phyloP scores from a whole-genome alignment of 306 rosid genomes.

The Pyrus pyrifolia region DNA sequence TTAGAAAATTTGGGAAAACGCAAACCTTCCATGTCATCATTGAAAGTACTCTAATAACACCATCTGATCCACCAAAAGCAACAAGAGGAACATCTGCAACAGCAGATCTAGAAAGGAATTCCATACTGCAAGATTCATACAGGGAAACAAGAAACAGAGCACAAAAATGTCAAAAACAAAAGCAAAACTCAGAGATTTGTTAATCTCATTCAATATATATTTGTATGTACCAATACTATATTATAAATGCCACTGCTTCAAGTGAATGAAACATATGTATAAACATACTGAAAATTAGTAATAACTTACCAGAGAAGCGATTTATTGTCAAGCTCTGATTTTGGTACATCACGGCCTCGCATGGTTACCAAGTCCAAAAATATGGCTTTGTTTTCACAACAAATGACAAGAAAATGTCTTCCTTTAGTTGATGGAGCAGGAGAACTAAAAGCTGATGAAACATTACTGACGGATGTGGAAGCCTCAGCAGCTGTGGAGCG shows the following conservation, averaged over 20 bases:
- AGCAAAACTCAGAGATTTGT: background rate
- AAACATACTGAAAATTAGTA: conserved; percentile 4
- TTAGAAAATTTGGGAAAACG: conserved; percentile 21
- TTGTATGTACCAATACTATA: background rate
- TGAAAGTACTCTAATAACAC: conserved; percentile 94
- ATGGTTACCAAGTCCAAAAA: conserved; percentile 96
- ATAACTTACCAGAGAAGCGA: conserved; percentile 78
- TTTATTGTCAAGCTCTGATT: conserved; percentile 93
- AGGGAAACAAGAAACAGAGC: conserved; percentile 12
- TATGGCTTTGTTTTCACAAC: conserved; percentile 94
- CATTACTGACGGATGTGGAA: conserved; percentile 68
- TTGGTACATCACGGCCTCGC: conserved; percentile 97
- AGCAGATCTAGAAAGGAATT: conserved; percentile 83
- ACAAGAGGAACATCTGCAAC: conserved; percentile 92
- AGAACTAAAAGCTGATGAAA: conserved; percentile 66
- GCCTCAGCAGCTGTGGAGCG: conserved; percentile 96
- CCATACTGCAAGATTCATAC: conserved; percentile 69
- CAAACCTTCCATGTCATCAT: conserved; percentile 98
- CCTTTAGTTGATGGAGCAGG: conserved; percentile 90
- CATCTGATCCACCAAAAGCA: conserved; percentile 98
- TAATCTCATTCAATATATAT: background rate
- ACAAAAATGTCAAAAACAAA: background rate
- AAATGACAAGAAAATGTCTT: conserved; percentile 95
- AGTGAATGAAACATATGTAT: background rate
- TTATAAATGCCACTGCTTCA: background rate